Percentiles rank a stretch among this genome's conserved stretches.
phyloP scores from a whole-genome alignment of 345 rosid genomes.

The Capsella bursapastoris region DNA sequence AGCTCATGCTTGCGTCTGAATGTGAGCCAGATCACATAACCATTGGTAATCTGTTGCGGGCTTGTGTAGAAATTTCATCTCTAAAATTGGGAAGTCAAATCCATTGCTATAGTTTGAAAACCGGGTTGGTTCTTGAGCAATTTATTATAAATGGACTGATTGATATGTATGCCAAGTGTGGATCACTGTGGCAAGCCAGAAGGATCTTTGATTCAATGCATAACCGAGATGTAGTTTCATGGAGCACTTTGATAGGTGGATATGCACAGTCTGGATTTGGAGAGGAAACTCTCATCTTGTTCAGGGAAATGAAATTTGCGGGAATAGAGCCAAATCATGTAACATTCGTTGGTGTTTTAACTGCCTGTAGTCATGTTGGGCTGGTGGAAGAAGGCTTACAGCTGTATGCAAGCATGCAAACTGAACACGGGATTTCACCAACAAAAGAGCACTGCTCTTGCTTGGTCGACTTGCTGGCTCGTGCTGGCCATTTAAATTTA shows the following conservation, averaged over 20 bases:
- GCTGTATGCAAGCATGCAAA: conserved; percentile 58
- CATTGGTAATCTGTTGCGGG: conserved; percentile 54
- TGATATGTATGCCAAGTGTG: conserved; percentile 83
- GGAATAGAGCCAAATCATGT: conserved; percentile 65
- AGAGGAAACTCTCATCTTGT: conserved; percentile 66
- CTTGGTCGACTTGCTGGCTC: conserved; percentile 75
- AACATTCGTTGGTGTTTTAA: conserved; percentile 63
- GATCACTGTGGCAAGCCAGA: conserved; percentile 57
- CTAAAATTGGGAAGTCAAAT: conserved; percentile 68
- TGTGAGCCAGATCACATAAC: conserved; percentile 62
- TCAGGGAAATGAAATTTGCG: conserved; percentile 56
- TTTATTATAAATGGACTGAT: conserved; percentile 59
- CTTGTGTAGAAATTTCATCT: conserved; percentile 69
- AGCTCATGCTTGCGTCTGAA: conserved; percentile 54
- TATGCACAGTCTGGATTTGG: conserved; percentile 79
- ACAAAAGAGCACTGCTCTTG: conserved; percentile 73
- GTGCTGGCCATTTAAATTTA: conserved; percentile 70
- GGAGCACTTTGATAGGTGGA: conserved; percentile 76
- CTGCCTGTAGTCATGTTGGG: conserved; percentile 82
- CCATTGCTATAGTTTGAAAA: conserved; percentile 60
- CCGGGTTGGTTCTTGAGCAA: conserved; percentile 53
- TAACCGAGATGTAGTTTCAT: conserved; percentile 66
- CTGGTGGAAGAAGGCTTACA: conserved; percentile 69
- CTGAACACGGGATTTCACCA: conserved; percentile 53
- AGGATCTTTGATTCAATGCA: conserved; percentile 58